Base-by-base conservation (phyloP, 345 rosid genomes). In the Citrus australasica region DNA sequence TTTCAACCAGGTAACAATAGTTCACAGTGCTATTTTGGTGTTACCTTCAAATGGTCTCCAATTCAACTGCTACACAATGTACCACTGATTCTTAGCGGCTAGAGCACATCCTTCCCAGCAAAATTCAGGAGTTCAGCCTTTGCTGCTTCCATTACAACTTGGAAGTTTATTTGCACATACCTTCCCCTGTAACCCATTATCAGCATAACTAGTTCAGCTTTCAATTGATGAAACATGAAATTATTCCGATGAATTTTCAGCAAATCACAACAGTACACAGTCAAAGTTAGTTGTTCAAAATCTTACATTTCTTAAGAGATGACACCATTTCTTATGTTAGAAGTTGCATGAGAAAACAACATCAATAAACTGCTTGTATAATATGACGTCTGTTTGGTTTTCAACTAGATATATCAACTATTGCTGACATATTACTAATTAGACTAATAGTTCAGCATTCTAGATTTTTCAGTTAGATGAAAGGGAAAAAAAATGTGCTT, bases 91-190 rank as follows among this genome's bases (percentile, higher is more conserved):
- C 60, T 75, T 5, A 35, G 78, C 66, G 56, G 69, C 78, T 84
- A 85, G 40, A 69, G 68, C 16, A 69, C 80, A 48, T 85, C 87
- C 79, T 85, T 89, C 62, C 92, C 87, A 0, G 75, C 89, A 80
- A 64, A 76, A 63, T 82, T 90, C 80, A 89, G 61, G 53, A 93
- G 89, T 82, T 93, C 99, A 67, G 85, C 80, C 87, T 87, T 89
- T 14, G 98, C 99, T 19, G 96, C 97, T 78, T 93, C 93, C 90
- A 92, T 92, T 73, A 95, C 74, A 32, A 78, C 90, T 69, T 88
- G 82, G 81, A 95, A 93, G 67, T 92, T 97, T 56, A 89, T 79
- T 14, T 85, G 83, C 63, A 68, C 84, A 79, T 95, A 93, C 82
- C 98, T 86, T 82, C 93, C 97, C 98, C 98, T 92, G 89, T 80